phyloP scores from a whole-genome alignment of 768 basidiomycete species.

The Leucosporidium creatinivorum region DNA sequence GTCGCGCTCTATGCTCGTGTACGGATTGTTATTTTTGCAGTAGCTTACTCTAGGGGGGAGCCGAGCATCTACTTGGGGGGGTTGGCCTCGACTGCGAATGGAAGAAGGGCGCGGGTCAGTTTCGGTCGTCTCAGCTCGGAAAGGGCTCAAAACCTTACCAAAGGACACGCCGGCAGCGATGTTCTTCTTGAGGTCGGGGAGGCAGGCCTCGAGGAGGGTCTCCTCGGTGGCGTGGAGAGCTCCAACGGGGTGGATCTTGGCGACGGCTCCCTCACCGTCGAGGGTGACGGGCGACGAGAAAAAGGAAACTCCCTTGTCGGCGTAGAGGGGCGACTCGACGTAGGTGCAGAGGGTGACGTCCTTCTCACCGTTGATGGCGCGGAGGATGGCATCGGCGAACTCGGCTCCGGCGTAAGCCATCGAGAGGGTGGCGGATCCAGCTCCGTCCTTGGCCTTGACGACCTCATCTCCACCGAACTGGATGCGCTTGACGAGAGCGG shows the following conservation, averaged over 20 bases:
- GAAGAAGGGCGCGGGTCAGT: too few relatives aligned
- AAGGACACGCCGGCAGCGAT: slow-evolving; percentile 24
- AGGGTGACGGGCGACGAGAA: slow-evolving; percentile 94
- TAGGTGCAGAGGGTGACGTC: slow-evolving; percentile 45
- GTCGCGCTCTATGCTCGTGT: too few relatives aligned
- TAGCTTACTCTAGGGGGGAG: too few relatives aligned
- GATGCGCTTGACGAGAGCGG: slow-evolving; percentile 69
- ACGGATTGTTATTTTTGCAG: too few relatives aligned
- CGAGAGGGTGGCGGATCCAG: slow-evolving; percentile 84
- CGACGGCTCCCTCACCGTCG: slow-evolving; percentile 72
- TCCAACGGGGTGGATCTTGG: slow-evolving; percentile 83
- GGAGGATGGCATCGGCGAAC: slow-evolving; percentile 57
- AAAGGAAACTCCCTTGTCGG: slow-evolving; percentile 78
- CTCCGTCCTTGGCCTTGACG: slow-evolving; percentile 91
- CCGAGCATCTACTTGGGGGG: too few relatives aligned
- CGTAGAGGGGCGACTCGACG: slow-evolving; percentile 80
- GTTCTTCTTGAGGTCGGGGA: slow-evolving; percentile 70
- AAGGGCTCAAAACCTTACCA: background rate
- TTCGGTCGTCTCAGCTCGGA: too few relatives aligned
- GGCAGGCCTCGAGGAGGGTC: slow-evolving; percentile 73
- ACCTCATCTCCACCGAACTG: slow-evolving; percentile 97
- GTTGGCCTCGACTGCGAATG: too few relatives aligned
- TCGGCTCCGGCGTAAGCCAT: slow-evolving; percentile 67
- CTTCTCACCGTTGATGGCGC: slow-evolving; percentile 60
- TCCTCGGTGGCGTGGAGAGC: slow-evolving; percentile 70